Conservation (phyloP, 371 early-diverging fungal species). For the Nematocida ironsii region DNA sequence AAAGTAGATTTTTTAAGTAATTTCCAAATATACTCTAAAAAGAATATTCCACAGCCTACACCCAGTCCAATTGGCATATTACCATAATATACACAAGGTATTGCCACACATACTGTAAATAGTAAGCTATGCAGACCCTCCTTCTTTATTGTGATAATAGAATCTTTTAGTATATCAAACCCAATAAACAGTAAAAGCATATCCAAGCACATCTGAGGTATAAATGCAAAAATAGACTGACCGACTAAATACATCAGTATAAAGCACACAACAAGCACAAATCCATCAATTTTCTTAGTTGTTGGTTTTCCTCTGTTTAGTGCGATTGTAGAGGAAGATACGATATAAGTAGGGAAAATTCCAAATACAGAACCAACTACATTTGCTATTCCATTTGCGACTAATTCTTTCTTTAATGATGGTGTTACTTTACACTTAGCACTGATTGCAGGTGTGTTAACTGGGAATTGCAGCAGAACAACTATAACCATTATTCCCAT, state of each 20-base stretch:
- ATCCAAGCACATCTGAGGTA: slow-evolving; percentile 38
- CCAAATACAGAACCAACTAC: slow-evolving; percentile 2
- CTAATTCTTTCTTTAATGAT: slow-evolving; percentile 37
- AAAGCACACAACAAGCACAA: slow-evolving; percentile 7
- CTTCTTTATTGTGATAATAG: not conserved
- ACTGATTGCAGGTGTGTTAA: slow-evolving; percentile 39
- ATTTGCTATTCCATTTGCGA: slow-evolving; percentile 34
- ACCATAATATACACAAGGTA: not conserved
- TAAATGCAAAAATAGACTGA: not conserved
- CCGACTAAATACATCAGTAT: slow-evolving; percentile 15
- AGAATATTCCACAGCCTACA: not conserved
- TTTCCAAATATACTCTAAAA: not conserved
- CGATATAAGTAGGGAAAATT: slow-evolving; percentile 31
- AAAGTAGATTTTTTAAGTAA: not conserved
- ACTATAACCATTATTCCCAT: slow-evolving; percentile 9
- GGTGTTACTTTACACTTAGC: not conserved
- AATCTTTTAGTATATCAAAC: slow-evolving; percentile 40
- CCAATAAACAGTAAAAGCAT: slow-evolving; percentile 51
- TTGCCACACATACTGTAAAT: not conserved
- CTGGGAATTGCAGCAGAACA: slow-evolving; percentile 42
- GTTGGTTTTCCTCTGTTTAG: slow-evolving; percentile 1
- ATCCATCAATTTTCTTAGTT: slow-evolving; percentile 23
- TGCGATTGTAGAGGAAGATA: slow-evolving; percentile 56
- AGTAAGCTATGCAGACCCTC: slow-evolving; percentile 5
- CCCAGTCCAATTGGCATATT: slow-evolving; percentile 38